phyloP scores from a whole-genome alignment of 495 filamentous ascomycete species.

The Coniosporium apollinis region DNA sequence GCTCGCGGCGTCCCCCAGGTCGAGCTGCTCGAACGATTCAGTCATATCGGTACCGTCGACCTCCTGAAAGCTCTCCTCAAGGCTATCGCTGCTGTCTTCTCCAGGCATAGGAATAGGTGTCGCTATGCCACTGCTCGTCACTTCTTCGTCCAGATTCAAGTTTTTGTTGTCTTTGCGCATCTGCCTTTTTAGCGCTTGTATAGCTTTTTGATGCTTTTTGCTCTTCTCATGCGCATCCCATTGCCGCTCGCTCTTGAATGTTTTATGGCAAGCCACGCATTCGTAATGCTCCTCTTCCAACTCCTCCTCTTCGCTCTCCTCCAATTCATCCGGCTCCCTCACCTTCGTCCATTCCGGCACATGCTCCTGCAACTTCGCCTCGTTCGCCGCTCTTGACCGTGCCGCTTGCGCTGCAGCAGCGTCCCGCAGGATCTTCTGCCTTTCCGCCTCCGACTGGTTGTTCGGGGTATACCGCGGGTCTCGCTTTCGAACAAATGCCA shows the following conservation, averaged over 20 bases:
- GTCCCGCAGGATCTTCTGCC: conserved; percentile 63
- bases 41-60: conserved; percentile 9
- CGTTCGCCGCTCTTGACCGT: conserved; percentile 62
- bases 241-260: conserved; percentile 85
- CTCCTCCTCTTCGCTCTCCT: conserved; percentile 38
- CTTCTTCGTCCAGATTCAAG: conserved; percentile 34
- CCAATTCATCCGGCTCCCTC: conserved; percentile 31
- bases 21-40: conserved; percentile 1
- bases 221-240: conserved; percentile 88
- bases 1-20: conserved; percentile 2
- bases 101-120: conserved; percentile 25
- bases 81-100: conserved; percentile 5
- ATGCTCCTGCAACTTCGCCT: conserved; percentile 48
- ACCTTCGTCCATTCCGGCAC: conserved; percentile 66
- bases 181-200: conserved; percentile 59
- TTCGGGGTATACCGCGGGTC: conserved; percentile 66
- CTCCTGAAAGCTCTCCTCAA: background rate
- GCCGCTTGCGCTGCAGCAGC: conserved; percentile 73
- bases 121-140: conserved; percentile 12
- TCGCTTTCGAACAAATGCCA: conserved; percentile 81
- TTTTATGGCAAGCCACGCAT: conserved; percentile 84
- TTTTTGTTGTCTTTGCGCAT: conserved; percentile 63
- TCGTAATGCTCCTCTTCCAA: conserved; percentile 48
- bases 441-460: conserved; percentile 56
- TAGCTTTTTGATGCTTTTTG: conserved; percentile 82